Conservation (phyloP, 495 filamentous ascomycete species). For the Cairneyella variabilis region DNA sequence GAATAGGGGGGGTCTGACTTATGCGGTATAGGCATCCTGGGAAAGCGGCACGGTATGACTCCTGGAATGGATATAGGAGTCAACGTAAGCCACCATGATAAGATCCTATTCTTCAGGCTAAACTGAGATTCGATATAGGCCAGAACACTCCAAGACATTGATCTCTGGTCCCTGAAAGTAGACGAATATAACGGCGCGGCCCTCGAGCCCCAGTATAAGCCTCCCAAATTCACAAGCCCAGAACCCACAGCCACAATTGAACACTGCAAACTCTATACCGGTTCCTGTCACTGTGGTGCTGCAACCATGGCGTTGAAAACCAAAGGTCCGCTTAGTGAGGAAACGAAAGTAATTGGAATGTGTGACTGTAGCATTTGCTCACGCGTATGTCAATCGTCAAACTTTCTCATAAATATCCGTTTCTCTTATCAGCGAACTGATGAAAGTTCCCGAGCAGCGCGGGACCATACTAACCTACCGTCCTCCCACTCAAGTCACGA, state of each 20-base stretch:
- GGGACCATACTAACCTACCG: not conserved
- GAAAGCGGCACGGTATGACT: not conserved
- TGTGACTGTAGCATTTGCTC: constrained; percentile 43
- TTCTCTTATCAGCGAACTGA: not conserved
- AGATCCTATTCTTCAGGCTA: not conserved
- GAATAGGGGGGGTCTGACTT: no score
- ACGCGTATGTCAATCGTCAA: constrained; percentile 27
- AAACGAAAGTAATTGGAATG: constrained; percentile 28
- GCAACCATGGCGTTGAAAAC: constrained; percentile 38
- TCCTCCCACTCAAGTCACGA: not conserved
- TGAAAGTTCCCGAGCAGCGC: not conserved
- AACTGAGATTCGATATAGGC: not conserved
- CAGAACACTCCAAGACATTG: not conserved
- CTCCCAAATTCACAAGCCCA: constrained; percentile 33
- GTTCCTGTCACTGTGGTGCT: constrained; percentile 51
- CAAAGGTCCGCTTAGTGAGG: constrained; percentile 21
- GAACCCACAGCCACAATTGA: constrained; percentile 34
- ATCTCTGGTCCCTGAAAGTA: not conserved
- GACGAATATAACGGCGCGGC: constrained; percentile 35
- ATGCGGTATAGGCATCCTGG: constrained; percentile 19
- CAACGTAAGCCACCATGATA: constrained; percentile 10
- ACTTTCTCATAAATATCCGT: not conserved
- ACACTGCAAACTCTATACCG: constrained; percentile 33
- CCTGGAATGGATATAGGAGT: constrained; percentile 9
- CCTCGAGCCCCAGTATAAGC: constrained; percentile 26